Evolutionary conservation across 768 basidiomycete species (phyloP).

Genomic region (Suillus variegatus): DNA sequence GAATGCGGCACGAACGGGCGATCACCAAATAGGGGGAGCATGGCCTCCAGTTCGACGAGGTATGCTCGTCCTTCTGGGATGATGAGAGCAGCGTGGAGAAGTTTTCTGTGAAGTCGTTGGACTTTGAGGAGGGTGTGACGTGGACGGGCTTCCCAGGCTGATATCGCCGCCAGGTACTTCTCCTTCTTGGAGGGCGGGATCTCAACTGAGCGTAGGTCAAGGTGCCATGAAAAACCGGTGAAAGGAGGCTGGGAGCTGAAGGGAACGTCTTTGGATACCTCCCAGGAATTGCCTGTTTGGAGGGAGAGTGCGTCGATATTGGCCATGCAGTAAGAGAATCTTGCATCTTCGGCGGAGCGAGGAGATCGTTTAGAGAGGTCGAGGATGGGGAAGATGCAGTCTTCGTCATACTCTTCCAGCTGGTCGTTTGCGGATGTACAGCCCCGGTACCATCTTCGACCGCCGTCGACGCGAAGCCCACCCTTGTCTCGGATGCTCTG

Average conservation of each 20-base stretch:
- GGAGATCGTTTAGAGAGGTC: slow-evolving; percentile 26
- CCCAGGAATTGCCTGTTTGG: slow-evolving; percentile 33
- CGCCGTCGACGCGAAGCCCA: slow-evolving; percentile 3
- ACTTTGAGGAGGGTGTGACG: neutral
- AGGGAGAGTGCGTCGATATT: slow-evolving; percentile 37
- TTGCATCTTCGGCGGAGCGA: slow-evolving; percentile 5
- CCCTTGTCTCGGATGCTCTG: slow-evolving; percentile 15
- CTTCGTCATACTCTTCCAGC: slow-evolving; percentile 36
- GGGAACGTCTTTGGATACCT: slow-evolving; percentile 26
- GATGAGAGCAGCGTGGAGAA: neutral
- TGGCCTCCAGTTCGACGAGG: no score
- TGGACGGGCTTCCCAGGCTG: slow-evolving; percentile 29
- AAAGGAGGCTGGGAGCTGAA: slow-evolving; percentile 25
- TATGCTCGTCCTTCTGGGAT: neutral
- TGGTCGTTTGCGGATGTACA: slow-evolving; percentile 13
- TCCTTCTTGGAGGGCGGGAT: slow-evolving; percentile 24
- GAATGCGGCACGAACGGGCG: neutral
- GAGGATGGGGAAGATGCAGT: slow-evolving; percentile 18
- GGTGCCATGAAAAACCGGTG: slow-evolving; percentile 36
- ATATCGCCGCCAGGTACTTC: slow-evolving; percentile 23
- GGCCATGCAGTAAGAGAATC: slow-evolving; percentile 12
- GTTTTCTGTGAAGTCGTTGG: neutral
- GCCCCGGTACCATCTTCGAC: slow-evolving; percentile 32
- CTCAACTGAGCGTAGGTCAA: slow-evolving; percentile 22
- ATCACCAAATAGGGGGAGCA: neutral